phyloP scores from a whole-genome alignment of 2,329 filamentous ascomycete genomes.

The Teratosphaeria gauchensis region DNA sequence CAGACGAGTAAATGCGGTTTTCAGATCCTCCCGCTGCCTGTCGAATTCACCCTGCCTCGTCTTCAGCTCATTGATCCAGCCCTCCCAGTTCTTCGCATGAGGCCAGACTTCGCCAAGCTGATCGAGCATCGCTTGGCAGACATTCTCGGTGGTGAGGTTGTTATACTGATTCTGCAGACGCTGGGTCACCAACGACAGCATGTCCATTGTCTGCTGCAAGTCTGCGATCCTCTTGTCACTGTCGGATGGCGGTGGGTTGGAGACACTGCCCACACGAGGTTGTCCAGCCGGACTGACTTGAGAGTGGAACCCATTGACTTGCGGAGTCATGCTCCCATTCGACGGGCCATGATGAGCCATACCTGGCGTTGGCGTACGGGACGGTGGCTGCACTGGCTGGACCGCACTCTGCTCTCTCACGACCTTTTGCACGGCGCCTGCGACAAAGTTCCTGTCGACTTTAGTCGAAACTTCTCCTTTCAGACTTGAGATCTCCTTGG shows the following conservation, averaged over 20 bases:
- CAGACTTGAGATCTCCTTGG: background rate
- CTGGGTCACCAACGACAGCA: constrained; percentile 1
- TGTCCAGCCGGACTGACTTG: background rate
- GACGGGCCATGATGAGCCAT: background rate
- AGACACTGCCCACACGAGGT: background rate
- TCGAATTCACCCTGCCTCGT: background rate
- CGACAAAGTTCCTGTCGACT: background rate
- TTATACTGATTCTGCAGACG: constrained; percentile 12
- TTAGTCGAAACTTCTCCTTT: background rate
- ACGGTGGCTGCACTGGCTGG: background rate
- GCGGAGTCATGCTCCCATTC: background rate
- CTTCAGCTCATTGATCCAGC: background rate
- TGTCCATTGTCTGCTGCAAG: background rate
- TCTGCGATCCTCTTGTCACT: background rate
- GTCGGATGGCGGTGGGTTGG: background rate
- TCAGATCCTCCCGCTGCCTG: background rate
- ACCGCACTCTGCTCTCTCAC: background rate
- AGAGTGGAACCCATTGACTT: background rate
- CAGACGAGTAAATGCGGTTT: background rate
- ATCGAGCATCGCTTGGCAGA: constrained; percentile 13
- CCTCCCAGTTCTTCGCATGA: constrained; percentile 8
- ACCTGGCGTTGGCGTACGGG: background rate
- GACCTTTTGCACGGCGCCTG: background rate
- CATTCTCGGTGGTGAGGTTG: constrained; percentile 18
- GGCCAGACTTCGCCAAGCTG: constrained; percentile 16